Base-by-base conservation (phyloP, 1,284 basidiomycete species). In the Ganoderma lucidum region DNA sequence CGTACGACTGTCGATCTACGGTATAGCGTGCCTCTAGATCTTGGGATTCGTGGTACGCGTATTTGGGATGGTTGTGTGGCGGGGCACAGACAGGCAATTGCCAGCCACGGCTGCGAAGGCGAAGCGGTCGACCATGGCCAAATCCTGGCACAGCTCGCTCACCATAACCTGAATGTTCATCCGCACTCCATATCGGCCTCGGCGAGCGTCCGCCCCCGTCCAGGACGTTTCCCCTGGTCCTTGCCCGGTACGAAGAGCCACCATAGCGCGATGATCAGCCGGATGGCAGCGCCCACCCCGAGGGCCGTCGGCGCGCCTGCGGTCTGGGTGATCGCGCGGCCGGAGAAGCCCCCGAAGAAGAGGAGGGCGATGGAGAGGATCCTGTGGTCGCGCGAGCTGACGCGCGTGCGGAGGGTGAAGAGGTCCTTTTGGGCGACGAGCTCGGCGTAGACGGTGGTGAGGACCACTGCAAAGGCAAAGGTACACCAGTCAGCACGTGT, bases 361-460 rank as follows among this genome's bases (percentile, higher is more conserved):
- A 95, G 84, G 19, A 86, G 81, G 19, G 84, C 61, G 64, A 93
- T 90, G 0, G 89, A 93, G 71, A 93, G 82, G 63, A 90, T 74
- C 73, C 91, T 90, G 80, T 94, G 89, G 77, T 96, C 94, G 45
- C 94, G 88, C 2, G 90, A 84, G 39, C 80, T 81, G 69, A 92
- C 84, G 66, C 84, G 81, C 44, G 83, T 79, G 48, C 84, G 83
- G 56, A 88, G 55, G 37, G 80, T 81, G 83, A 90, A 92, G 9
- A 96, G 84, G 58, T 87, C 82, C 0, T 94, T 93, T 78, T 95
- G 93, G 61, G 90, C 89, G 83, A 93, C 86, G 65, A 96, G 87
- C 79, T 96, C 93, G 67, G 94, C 93, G 94, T 93, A 96, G 23
- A 94, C 89, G 8, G 93, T 94, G 6, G 93, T 95, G 28, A 94